Evolutionary conservation across 164 flowering plant genomes (phyloP), one percentile per base, ranked within the genome.

Genomic region (Vitis amurensis): DNA sequence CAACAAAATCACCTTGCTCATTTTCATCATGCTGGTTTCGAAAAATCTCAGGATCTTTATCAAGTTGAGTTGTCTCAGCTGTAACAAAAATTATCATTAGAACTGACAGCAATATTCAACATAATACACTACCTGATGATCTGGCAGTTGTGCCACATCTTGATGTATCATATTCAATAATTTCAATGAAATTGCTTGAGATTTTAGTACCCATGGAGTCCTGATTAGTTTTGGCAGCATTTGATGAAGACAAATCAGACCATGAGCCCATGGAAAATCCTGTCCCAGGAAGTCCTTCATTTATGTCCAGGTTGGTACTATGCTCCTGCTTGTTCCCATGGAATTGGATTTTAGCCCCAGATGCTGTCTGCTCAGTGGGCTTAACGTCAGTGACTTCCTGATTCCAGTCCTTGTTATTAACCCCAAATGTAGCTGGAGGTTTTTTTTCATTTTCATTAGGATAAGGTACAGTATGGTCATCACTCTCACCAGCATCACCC

Each of bases 391-490:
- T 14, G 63, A 72, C 73, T 49, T 82, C 82, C 58, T 71, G 78
- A 72, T 73, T 83, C 76, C 64, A 62, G 74, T 69, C 83, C 68
- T 78, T 87, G 76, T 82, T 85, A 58, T 63, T 73, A 71, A 70
- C 79, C 50, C 81, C 84, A 71, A 19, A 74, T 8, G 58, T 53
- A 72, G 29, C 63, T 31, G 61, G 58, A 66, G 77, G 63, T 63
- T 77, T 77, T 62, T 77, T 82, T 69, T 82, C 85, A 74, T 63
- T 77, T 73, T 71, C 79, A 64, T 79, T 81, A 2, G 78, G 85
- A 74, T 78, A 86, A 68, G 97, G 91, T 65, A 89, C 97, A 76
- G 88, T 84, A 64, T 84, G 91, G 69, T 89, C 93, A 63, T 79
- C 87, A 76, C 65, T 76, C 69, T 86, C 90, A 16, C 61, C 78